Percentiles rank a stretch among this genome's conserved stretches.
These are phyloP conservation scores for Psilocybe azurescens DNA, from an alignment of 768 basidiomycete genomes.

Conservation along the genomic window DNA sequence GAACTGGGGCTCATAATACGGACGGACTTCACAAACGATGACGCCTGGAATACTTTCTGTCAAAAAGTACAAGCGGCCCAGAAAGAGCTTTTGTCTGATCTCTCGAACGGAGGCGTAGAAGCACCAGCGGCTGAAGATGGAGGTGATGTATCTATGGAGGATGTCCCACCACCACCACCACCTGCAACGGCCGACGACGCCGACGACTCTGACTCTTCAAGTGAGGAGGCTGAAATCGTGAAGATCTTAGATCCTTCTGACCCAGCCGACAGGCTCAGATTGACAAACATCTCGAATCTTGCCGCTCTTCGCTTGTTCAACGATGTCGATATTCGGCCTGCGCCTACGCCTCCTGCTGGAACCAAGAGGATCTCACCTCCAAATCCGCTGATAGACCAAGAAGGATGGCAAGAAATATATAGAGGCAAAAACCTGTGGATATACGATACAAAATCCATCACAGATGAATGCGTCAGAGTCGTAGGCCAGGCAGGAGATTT, in stretches of 20 bases:
- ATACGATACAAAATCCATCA: slow-evolving; percentile 71
- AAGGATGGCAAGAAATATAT: slow-evolving; percentile 79
- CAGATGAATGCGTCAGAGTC: slow-evolving; percentile 70
- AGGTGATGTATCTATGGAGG: slow-evolving; percentile 21
- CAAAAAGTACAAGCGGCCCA: slow-evolving; percentile 58
- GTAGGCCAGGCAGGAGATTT: slow-evolving; percentile 64
- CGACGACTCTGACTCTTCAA: slow-evolving; percentile 40
- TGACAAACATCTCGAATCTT: slow-evolving; percentile 67
- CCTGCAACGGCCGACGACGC: slow-evolving; percentile 28
- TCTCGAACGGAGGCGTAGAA: slow-evolving; percentile 25
- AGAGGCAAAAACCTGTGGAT: slow-evolving; percentile 74
- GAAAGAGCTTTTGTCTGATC: slow-evolving; percentile 50
- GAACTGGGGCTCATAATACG: slow-evolving; percentile 71
- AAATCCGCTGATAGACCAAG: slow-evolving; percentile 64
- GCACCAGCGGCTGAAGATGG: slow-evolving; percentile 24
- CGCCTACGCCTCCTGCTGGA: slow-evolving; percentile 52
- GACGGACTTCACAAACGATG: slow-evolving; percentile 72
- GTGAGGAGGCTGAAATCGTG: slow-evolving; percentile 43
- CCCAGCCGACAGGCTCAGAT: slow-evolving; percentile 42
- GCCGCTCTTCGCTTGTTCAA: slow-evolving; percentile 70
- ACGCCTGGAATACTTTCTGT: slow-evolving; percentile 65
- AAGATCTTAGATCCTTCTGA: slow-evolving; percentile 53
- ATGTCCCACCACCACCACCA: slow-evolving; percentile 10
- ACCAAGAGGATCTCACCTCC: slow-evolving; percentile 50
- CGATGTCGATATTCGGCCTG: slow-evolving; percentile 67